Conservation (phyloP, 2,329 filamentous ascomycete genomes). For the Pestalotiopsis sp. region DNA sequence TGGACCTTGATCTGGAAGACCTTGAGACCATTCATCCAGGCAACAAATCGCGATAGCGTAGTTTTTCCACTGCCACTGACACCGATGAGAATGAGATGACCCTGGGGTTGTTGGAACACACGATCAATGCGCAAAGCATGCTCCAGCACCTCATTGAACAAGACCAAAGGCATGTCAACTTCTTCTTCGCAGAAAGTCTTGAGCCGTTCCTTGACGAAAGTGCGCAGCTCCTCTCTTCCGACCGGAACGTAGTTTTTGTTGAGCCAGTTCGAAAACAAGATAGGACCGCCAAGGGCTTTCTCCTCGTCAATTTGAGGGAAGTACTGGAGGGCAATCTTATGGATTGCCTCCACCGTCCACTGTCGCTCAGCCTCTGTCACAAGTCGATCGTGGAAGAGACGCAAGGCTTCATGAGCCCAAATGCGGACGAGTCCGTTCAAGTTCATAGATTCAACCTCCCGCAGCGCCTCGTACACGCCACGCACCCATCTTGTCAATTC, state of each 20-base stretch:
- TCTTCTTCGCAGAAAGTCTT: slow-evolving; percentile 99
- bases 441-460: slow-evolving; percentile 83
- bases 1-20: slow-evolving; percentile 99
- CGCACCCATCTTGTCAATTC: slow-evolving; percentile 97
- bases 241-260: slow-evolving; percentile 99
- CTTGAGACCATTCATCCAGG: slow-evolving; percentile 99
- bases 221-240: slow-evolving; percentile 89
- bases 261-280: slow-evolving; percentile 98
- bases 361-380: slow-evolving; percentile 91
- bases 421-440: slow-evolving; percentile 93
- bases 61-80: slow-evolving; percentile 99
- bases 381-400: slow-evolving; percentile 95
- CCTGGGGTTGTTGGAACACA: slow-evolving; percentile 97
- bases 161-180: slow-evolving; percentile 94
- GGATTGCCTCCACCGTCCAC: slow-evolving; percentile 91
- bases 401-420: slow-evolving; percentile 96
- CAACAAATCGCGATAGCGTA: slow-evolving; percentile 94
- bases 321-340: slow-evolving; percentile 82
- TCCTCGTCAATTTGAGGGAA: slow-evolving; percentile 96
- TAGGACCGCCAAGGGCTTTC: slow-evolving; percentile 86
- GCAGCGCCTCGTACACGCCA: slow-evolving; percentile 95
- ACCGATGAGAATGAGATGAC: slow-evolving; percentile 96
- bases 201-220: slow-evolving; percentile 95
- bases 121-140: slow-evolving; percentile 98
- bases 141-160: slow-evolving; percentile 99